Percentiles rank a stretch among this genome's conserved stretches.
Conservation (phyloP, 2,329 filamentous ascomycete genomes). For the Conoideocrella luteorostrata region DNA sequence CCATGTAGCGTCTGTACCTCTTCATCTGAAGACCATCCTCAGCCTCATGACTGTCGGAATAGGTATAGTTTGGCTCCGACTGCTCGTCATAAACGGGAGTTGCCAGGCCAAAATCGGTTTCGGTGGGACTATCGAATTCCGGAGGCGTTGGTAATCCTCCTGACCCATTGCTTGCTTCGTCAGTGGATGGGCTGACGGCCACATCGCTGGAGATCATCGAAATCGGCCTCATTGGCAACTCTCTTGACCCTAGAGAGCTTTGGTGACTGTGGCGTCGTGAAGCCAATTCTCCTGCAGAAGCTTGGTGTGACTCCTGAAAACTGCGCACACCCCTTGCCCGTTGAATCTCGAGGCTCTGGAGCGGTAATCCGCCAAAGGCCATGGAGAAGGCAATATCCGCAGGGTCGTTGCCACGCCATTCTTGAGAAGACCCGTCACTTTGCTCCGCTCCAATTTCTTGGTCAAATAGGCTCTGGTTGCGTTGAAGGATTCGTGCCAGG, state of each 20-base stretch:
- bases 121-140: conserved; percentile 27
- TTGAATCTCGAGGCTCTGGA: conserved; percentile 22
- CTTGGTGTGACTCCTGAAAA: conserved; percentile 8
- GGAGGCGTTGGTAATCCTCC: conserved; percentile 28
- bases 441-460: conserved; percentile 14
- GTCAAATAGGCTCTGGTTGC: conserved; percentile 26
- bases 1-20: conserved; percentile 26
- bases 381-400: conserved; percentile 22
- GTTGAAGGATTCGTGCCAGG: conserved; percentile 27
- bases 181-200: conserved; percentile 29
- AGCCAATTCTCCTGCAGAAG: background rate
- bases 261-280: conserved; percentile 7
- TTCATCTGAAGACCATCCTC: conserved; percentile 31
- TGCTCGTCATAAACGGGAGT: conserved; percentile 18
- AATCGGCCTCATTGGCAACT: conserved; percentile 7
- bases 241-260: conserved; percentile 7
- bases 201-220: conserved; percentile 26
- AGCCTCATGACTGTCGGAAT: conserved; percentile 21
- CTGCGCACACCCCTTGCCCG: conserved; percentile 16
- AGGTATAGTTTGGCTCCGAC: conserved; percentile 24
- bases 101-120: conserved; percentile 19
- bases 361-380: conserved; percentile 32
- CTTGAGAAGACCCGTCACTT: conserved; percentile 18
- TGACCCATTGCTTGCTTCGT: conserved; percentile 26
- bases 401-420: conserved; percentile 13